Evolutionary conservation across 441 rosid species (phyloP).

Genomic region (Adansonia gregorii): DNA sequence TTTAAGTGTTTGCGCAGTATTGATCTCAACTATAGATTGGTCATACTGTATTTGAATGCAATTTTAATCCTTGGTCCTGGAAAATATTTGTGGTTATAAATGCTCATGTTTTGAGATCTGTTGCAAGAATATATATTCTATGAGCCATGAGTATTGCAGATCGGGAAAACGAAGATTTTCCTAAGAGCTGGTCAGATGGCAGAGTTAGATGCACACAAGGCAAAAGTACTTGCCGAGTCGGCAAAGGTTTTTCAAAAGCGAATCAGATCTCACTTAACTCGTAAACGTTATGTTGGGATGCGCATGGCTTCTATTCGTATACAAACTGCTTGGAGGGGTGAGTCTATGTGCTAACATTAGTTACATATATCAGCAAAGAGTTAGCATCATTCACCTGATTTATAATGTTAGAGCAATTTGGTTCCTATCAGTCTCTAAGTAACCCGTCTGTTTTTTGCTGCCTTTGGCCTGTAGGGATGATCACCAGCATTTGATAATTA

Average conservation of each 20-base stretch:
- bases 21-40: not conserved
- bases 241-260: conserved; percentile 70
- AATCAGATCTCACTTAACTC: conserved; percentile 48
- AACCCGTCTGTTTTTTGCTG: conserved; percentile 1
- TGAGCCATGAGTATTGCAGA: conserved; percentile 52
- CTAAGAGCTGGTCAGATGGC: conserved; percentile 87
- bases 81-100: conserved; percentile 15
- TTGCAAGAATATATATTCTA: conserved; percentile 21
- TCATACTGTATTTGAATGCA: conserved; percentile 8
- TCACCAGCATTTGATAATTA: conserved; percentile 21
- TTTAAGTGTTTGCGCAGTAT: conserved; percentile 9
- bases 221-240: conserved; percentile 52
- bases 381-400: conserved; percentile 23
- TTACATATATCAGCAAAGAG: conserved; percentile 7
- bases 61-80: conserved; percentile 16
- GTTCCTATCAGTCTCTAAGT: conserved; percentile 19
- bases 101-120: not conserved
- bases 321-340: conserved; percentile 93
- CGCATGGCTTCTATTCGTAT: conserved; percentile 58
- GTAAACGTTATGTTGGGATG: conserved; percentile 49
- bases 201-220: conserved; percentile 74
- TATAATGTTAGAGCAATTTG: conserved; percentile 16
- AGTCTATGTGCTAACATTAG: conserved; percentile 21
- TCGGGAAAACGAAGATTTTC: conserved; percentile 78
- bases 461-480: conserved; percentile 11